phyloP scores from a whole-genome alignment of 2,329 filamentous ascomycete species.

The Ophiostoma tasmaniense region DNA sequence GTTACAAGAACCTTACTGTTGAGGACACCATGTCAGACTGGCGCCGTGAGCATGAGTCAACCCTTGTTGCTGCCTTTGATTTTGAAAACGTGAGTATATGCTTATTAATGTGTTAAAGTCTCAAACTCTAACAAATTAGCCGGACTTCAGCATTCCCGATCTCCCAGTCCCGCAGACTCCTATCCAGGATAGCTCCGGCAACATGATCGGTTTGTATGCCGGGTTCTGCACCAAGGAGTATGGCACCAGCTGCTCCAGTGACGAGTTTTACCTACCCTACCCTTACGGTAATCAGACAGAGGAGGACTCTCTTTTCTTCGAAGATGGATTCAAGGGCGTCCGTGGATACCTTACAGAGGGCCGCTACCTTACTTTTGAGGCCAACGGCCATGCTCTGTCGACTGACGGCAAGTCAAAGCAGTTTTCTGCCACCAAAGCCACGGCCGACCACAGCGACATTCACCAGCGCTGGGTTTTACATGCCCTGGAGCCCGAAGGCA shows the following conservation, averaged over 20 bases:
- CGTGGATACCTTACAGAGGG: constrained; percentile 46
- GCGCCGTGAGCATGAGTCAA: constrained; percentile 24
- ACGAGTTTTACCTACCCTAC: constrained; percentile 26
- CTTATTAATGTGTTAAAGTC: too few relatives aligned
- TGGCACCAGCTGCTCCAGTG: constrained; percentile 28
- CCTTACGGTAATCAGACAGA: constrained; percentile 37
- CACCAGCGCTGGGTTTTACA: constrained; percentile 44
- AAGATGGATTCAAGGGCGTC: constrained; percentile 45
- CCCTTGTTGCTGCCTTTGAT: constrained; percentile 25
- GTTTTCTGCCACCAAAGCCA: constrained; percentile 24
- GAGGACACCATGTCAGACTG: constrained; percentile 23
- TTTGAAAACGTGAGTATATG: constrained; percentile 21
- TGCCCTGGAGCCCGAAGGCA: constrained; percentile 26
- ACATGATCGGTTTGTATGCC: constrained; percentile 36
- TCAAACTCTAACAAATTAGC: constrained; percentile 23
- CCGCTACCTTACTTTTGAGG: constrained; percentile 44
- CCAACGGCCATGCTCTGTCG: constrained; percentile 35
- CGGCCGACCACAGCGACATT: constrained; percentile 31
- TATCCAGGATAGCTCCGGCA: constrained; percentile 33
- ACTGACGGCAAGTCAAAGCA: constrained; percentile 24
- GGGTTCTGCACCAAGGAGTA: constrained; percentile 30
- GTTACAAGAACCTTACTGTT: constrained; percentile 24
- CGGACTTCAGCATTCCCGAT: constrained; percentile 39
- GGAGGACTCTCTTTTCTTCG: constrained; percentile 35
- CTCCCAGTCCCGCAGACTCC: constrained; percentile 38